Evolutionary conservation across 371 early-diverging fungal species (phyloP).

Genomic region (Mortierella sp.): DNA sequence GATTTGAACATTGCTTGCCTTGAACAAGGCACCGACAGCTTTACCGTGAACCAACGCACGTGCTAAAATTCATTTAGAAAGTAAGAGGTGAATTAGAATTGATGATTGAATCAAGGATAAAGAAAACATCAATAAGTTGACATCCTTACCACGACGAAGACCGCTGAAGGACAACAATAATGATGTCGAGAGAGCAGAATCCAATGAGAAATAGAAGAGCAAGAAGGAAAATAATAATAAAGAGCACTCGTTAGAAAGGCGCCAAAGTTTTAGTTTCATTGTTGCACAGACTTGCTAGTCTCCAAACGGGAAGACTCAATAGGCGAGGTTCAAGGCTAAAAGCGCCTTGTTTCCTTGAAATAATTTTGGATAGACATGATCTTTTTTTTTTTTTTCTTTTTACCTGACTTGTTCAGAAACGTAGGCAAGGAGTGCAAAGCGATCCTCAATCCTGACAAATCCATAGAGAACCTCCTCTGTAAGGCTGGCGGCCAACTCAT

Average conservation of each 20-base stretch:
- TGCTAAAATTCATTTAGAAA: slow-evolving; percentile 57
- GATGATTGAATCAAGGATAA: slow-evolving; percentile 28
- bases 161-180: slow-evolving; percentile 23
- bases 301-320: not conserved
- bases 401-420: slow-evolving; percentile 80
- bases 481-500: slow-evolving; percentile 70
- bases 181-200: too few relatives aligned
- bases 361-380: too few relatives aligned
- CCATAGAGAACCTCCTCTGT: slow-evolving; percentile 77
- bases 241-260: not conserved
- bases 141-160: slow-evolving; percentile 47
- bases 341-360: not conserved
- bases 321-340: not conserved
- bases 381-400: too few relatives aligned
- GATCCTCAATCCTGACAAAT: slow-evolving; percentile 72
- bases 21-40: slow-evolving; percentile 70
- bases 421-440: slow-evolving; percentile 72
- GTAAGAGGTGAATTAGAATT: not conserved
- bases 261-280: not conserved
- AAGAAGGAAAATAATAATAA: not conserved
- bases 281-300: not conserved
- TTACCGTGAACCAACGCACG: slow-evolving; percentile 81
- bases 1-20: slow-evolving; percentile 66
- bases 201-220: not conserved
- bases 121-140: slow-evolving; percentile 33